A percentile compares a stretch with the other conserved stretches of the same genome.
phyloP scores from a whole-genome alignment of 257 asterid genomes.

The Solanum etuberosum region DNA sequence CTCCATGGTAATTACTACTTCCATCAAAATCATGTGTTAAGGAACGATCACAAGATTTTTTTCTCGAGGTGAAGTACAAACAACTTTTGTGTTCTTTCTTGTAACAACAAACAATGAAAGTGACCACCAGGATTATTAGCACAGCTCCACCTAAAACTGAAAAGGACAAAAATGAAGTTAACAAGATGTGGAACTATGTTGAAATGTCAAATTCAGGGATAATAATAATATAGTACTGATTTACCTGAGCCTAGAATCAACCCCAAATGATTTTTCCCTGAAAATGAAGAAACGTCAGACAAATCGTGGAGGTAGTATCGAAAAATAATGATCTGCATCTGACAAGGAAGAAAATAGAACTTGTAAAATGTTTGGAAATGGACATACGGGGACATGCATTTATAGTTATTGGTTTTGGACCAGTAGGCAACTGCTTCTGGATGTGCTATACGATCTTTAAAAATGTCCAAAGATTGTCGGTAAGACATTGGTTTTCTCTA shows the following conservation, averaged over 20 bases:
- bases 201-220: not conserved
- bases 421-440: not conserved
- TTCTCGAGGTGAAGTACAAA: conserved; percentile 21
- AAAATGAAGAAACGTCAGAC: not conserved
- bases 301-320: not conserved
- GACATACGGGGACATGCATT: not conserved
- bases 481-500: conserved; percentile 15
- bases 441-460: not conserved
- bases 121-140: not conserved
- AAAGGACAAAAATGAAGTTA: not conserved
- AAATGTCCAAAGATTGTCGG: not conserved
- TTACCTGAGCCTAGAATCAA: conserved; percentile 11
- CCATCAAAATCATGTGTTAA: conserved; percentile 27
- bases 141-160: conserved; percentile 28
- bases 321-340: not conserved
- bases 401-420: not conserved
- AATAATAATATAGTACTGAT: not conserved
- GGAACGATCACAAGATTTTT: conserved; percentile 25
- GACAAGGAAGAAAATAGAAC: not conserved
- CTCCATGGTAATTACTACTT: conserved; percentile 31
- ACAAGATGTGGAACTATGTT: not conserved
- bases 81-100: conserved; percentile 15
- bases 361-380: not conserved
- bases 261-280: not conserved
- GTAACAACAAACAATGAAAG: conserved; percentile 9